Base-by-base conservation (phyloP, 129 eudicot species). In the Helichrysum umbraculigerum region DNA sequence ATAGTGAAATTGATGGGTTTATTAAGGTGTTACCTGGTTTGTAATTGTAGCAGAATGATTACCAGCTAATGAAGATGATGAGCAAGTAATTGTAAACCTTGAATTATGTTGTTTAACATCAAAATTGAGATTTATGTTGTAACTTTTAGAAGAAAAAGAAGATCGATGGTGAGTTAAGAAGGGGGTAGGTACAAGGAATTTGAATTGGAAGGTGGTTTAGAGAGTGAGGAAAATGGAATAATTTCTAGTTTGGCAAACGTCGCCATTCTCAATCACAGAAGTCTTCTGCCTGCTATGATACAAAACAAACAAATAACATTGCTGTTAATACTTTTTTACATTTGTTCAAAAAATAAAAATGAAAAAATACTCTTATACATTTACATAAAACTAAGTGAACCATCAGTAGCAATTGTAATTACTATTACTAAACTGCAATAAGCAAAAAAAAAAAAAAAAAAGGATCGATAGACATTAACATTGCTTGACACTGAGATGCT, bases 241-340 rank as follows among this genome's bases (percentile, higher is more conserved):
- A 47, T 14, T 74, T 90, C 96, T 3, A 90, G 96, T 81, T 90
- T 87, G 0, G 90, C 89, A 82, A 85, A 87, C 58, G 90, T 79
- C 60, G 89, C 82, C 96, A 90, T 89, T 67, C 50, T 62, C 66
- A 21, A 71, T 75, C 86, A 73, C 65, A 34, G 32, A 51, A 2
- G 65, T 66, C 68, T 20, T 57, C 29, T 19, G 20, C 62, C 62
- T n/a, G 62, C 29, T 57, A 1, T 6, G 22, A 20, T 57, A n/a
- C 22, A 57, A 8, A 20, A 1, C 1, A 17, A 56, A 56, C 10
- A n/a, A 52, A 56, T 56, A 17, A 2, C 6, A 1, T 16, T 57
- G 10, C 17, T 14, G 54, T 47, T 47, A 19, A 9, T 57, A 57
- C 6, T n/a, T 14, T 2, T 19, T 19, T 4, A 6, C 62, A 16